A percentile compares a stretch with the other conserved stretches of the same genome.
Conservation (phyloP, 2,329 filamentous ascomycete genomes). For the Metarhizium humberi region DNA sequence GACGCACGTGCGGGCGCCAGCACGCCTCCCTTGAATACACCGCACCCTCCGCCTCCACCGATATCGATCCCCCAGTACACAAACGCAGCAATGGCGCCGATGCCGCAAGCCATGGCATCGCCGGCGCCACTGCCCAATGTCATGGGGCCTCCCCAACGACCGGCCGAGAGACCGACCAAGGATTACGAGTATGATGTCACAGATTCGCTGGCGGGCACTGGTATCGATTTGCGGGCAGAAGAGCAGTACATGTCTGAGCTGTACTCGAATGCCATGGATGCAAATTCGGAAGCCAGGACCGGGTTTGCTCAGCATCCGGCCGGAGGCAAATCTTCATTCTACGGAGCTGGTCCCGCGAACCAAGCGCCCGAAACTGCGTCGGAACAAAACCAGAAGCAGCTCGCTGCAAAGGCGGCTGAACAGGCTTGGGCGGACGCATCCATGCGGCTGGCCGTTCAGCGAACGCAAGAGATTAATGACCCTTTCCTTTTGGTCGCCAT, state of each 20-base stretch:
- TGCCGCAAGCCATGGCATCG: slow-evolving; percentile 14
- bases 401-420: slow-evolving; percentile 55
- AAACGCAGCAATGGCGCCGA: slow-evolving; percentile 19
- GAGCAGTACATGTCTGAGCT: slow-evolving; percentile 69
- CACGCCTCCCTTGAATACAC: slow-evolving; percentile 21
- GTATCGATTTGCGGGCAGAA: slow-evolving; percentile 79
- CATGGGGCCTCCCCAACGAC: slow-evolving; percentile 54
- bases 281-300: slow-evolving; percentile 36
- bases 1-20: slow-evolving; percentile 20
- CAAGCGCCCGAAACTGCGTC: slow-evolving; percentile 43
- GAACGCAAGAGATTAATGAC: slow-evolving; percentile 62
- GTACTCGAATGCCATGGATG: slow-evolving; percentile 43
- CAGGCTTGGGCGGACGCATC: slow-evolving; percentile 58
- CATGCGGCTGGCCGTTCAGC: slow-evolving; percentile 46
- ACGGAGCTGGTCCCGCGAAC: slow-evolving; percentile 56
- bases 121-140: slow-evolving; percentile 18
- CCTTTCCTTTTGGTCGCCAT: slow-evolving; percentile 62
- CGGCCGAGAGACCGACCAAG: slow-evolving; percentile 52
- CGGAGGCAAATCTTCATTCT: slow-evolving; percentile 48
- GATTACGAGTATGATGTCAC: slow-evolving; percentile 63
- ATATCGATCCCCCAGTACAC: slow-evolving; percentile 17
- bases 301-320: slow-evolving; percentile 43
- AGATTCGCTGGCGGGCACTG: slow-evolving; percentile 75
- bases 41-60: slow-evolving; percentile 18
- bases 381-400: slow-evolving; percentile 49